phyloP scores from a whole-genome alignment of 805 yeast species.

The Yarrowia hollandica region DNA sequence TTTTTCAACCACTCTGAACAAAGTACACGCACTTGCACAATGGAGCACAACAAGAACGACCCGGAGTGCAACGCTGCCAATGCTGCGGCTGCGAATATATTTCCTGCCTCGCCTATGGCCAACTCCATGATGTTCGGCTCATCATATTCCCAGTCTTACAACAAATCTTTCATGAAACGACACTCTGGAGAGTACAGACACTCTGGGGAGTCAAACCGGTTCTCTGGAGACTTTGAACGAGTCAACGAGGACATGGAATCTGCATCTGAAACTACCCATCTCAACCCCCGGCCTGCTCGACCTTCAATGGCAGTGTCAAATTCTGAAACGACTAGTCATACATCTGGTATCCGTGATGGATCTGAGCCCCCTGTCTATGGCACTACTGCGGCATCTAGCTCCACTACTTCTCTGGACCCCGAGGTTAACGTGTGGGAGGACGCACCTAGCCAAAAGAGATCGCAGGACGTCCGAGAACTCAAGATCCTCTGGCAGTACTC shows the following conservation, averaged over 20 bases:
- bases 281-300: slow-evolving; percentile 15
- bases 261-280: slow-evolving; percentile 23
- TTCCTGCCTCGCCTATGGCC: slow-evolving; percentile 27
- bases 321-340: neutral
- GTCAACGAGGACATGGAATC: slow-evolving; percentile 23
- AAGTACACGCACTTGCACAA: neutral
- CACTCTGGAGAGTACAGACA: slow-evolving; percentile 17
- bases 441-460: slow-evolving; percentile 14
- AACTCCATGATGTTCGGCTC: slow-evolving; percentile 30
- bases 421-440: slow-evolving; percentile 15
- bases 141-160: slow-evolving; percentile 22
- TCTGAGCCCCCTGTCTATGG: neutral
- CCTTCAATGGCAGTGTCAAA: slow-evolving; percentile 11
- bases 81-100: slow-evolving; percentile 2
- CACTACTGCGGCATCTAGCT: neutral
- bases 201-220: slow-evolving; percentile 16
- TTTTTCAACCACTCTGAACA: neutral
- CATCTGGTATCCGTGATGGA: neutral
- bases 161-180: slow-evolving; percentile 25
- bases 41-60: slow-evolving; percentile 7
- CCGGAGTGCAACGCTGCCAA: neutral
- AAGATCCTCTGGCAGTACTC: slow-evolving; percentile 37
- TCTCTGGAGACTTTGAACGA: slow-evolving; percentile 10
- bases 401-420: slow-evolving; percentile 2
- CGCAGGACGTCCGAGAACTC: slow-evolving; percentile 15